Evolutionary conservation across 768 basidiomycete genomes (phyloP), one percentile per base, ranked within the genome.

Genomic region (Boletus patriciae): DNA sequence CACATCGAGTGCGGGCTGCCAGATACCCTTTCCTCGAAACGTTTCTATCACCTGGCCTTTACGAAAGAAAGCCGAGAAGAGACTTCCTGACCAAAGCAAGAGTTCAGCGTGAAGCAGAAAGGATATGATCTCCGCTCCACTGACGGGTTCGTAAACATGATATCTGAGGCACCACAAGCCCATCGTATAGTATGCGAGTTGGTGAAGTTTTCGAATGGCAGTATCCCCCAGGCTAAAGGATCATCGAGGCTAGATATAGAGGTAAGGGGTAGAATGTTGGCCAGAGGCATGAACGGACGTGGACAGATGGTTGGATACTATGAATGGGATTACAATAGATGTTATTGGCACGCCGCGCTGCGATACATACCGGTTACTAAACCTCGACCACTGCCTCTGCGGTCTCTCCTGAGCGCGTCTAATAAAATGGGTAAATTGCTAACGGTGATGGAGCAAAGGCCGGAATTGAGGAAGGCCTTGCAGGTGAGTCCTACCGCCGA

Each of bases 271-370:
- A 31, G 51, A 19, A 52, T 29, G 27, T 48, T 11, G 50, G 29
- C 58, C 19, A 58, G n/a, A 40, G 21, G 13, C 1, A 21, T 18
- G 41, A 12, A 77, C 86, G 54, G 69, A 94, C 87, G 92, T 94
- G 48, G 95, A 97, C 52, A 95, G 85, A 68, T 98, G 95, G 72
- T 98, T 98, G 54, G 88, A 85, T 46, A 97, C 94, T 96, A 61
- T 23, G 15, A 19, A 41, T 46, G 13, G 41, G 27, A 46, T 62
- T 41, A 60, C 46, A 50, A 59, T 15, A 25, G 37, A 51, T 54
- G 27, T 58, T 50, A 53, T 11, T 7, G n/a, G 29, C 48, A 47
- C 21, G 40, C 42, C 8, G 42, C 36, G 51, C 18, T 38, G 60
- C 12, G 55, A 15, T 43, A 74, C 82, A 50, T 52, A 91, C 91